Evolutionary conservation across 2,329 filamentous ascomycete species (phyloP), one percentile per base, ranked within the genome.

Genomic region (Zymoseptoria brevis): DNA sequence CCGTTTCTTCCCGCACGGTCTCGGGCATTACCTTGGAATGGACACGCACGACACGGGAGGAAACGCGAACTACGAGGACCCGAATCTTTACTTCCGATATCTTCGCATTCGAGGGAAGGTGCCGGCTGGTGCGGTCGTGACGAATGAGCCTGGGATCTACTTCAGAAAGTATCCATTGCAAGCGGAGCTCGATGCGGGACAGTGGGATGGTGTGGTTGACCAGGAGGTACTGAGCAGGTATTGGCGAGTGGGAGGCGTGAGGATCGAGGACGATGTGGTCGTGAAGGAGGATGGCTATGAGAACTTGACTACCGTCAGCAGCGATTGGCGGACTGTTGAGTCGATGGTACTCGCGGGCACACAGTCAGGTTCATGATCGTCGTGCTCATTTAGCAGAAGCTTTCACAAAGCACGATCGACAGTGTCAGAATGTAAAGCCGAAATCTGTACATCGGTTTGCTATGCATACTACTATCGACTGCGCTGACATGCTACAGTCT

Each of bases 81-180:
- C 82, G 60, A 92, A 99, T 72, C 79, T 83, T 41, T 84, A 96
- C 81, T 97, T 96, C 76, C 82, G 85, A 56, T 97, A 96, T 71
- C 77, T 99, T 61, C 81, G 94, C 51, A 86, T 96, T 48, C 80
- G 94, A 56, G 71, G 71, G 11, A 64, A 56, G 16, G 22, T 72
- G 57, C 69, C 68, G 13, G 68, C 64, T 9, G 87, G 88, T 7
- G 87, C 87, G 54, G 90, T 99, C 22, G 86, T 99, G 56, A 99
- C 94, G 0, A 93, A 97, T 48, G 94, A 99, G 78, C 94, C 94
- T 11, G 94, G 94, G 19, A 86, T 87, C 48, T 92, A 92, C 73
- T 92, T 92, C 74, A 87, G 86, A 71, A 80, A 81, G 41, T 86
- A 84, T 57, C 90, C 89, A 63, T 82, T 92, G 60, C 82, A 90